Evolutionary conservation across 2,329 filamentous ascomycete genomes (phyloP).

Genomic region (Colletotrichum lini): DNA sequence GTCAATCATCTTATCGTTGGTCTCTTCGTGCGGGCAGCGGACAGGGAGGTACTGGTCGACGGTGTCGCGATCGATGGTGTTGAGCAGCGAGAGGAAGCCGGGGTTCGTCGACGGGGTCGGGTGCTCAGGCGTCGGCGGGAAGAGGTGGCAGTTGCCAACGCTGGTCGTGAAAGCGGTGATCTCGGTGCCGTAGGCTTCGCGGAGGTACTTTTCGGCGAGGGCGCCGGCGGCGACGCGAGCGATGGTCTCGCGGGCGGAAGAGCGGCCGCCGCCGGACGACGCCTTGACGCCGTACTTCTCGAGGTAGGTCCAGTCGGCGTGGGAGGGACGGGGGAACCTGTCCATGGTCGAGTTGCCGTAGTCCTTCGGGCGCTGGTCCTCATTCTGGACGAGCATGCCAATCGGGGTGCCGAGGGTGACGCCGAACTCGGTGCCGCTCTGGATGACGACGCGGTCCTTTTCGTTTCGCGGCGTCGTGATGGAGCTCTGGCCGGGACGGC

Average conservation of each 20-base stretch:
- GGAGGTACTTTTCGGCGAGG: conserved; percentile 93
- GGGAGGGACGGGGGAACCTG: conserved; percentile 88
- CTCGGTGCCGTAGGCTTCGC: conserved; percentile 84
- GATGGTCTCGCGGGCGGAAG: conserved; percentile 95
- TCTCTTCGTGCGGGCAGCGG: conserved; percentile 81
- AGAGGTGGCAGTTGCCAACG: conserved; percentile 84
- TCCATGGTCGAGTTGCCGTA: conserved; percentile 94
- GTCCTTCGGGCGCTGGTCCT: conserved; percentile 93
- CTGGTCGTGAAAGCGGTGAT: conserved; percentile 93
- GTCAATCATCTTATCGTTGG: conserved; percentile 80
- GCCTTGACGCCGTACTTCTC: conserved; percentile 98
- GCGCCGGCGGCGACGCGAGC: conserved; percentile 92
- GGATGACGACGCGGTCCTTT: conserved; percentile 91
- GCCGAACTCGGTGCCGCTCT: conserved; percentile 92
- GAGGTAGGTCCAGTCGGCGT: conserved; percentile 97
- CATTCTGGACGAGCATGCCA: conserved; percentile 87
- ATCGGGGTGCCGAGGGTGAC: conserved; percentile 93
- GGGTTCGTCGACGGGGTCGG: conserved; percentile 82
- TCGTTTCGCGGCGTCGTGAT: conserved; percentile 95
- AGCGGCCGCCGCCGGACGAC: conserved; percentile 85
- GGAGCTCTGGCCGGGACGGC: conserved; percentile 88
- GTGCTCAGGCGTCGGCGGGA: conserved; percentile 77
- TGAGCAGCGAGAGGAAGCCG: conserved; percentile 80
- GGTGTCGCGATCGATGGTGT: conserved; percentile 78
- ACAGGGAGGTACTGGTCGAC: conserved; percentile 91